These are phyloP conservation scores for Yamadazyma akitaensis DNA, from an alignment of 805 yeast genomes.

Conservation along the genomic window DNA sequence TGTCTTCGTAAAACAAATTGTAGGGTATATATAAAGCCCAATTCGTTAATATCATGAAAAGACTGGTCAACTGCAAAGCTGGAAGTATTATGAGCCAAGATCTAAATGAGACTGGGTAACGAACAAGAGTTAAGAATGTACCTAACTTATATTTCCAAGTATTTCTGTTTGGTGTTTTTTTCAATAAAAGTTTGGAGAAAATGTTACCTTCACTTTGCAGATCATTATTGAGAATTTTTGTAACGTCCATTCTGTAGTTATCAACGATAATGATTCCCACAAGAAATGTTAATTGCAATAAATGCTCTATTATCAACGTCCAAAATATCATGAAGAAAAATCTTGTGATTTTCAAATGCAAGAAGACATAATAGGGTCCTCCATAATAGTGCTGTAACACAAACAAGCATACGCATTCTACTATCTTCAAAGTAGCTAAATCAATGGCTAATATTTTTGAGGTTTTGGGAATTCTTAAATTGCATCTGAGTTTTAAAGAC, in stretches of 20 bases:
- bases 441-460: slow-evolving; percentile 21
- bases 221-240: slow-evolving; percentile 40
- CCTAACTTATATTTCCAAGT: slow-evolving; percentile 29
- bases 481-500: neutral
- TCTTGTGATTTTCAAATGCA: slow-evolving; percentile 12
- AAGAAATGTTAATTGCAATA: slow-evolving; percentile 61
- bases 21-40: slow-evolving; percentile 23
- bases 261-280: slow-evolving; percentile 67
- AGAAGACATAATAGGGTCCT: slow-evolving; percentile 10
- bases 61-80: slow-evolving; percentile 12
- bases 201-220: slow-evolving; percentile 9
- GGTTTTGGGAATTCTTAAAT: slow-evolving; percentile 21
- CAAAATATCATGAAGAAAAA: slow-evolving; percentile 24
- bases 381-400: slow-evolving; percentile 15
- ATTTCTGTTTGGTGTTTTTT: slow-evolving; percentile 12
- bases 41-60: slow-evolving; percentile 18
- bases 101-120: slow-evolving; percentile 35
- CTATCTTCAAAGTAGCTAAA: slow-evolving; percentile 7
- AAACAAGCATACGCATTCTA: slow-evolving; percentile 3
- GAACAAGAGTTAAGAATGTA: slow-evolving; percentile 16
- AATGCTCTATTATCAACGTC: slow-evolving; percentile 55
- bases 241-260: slow-evolving; percentile 57
- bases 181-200: slow-evolving; percentile 10
- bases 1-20: slow-evolving; percentile 7
- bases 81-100: slow-evolving; percentile 29